Base-by-base conservation (phyloP, 1,139 yeast genomes). In the Yamadazyma atmosphaerica region DNA sequence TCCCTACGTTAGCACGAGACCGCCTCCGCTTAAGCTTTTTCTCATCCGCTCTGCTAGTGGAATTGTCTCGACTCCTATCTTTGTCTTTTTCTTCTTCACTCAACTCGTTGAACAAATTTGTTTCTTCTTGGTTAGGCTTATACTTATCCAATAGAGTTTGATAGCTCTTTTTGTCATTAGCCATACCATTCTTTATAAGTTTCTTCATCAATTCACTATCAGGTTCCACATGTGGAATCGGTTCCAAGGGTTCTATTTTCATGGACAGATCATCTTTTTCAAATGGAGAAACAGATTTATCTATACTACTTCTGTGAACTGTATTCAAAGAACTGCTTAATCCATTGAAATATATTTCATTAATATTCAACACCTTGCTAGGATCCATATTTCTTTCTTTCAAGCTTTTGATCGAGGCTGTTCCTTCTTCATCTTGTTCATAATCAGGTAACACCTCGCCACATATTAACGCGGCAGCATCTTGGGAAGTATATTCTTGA, bases 401-500 rank as follows among this genome's bases (percentile, higher is more conserved):
- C 45, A 83, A 61, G 37, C 61, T 67, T 35, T 61, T 58, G 14
- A 78, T 47, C 25, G 79, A 72, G 4, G 63, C 63, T 31, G 74
- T 47, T 0, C 86, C 83, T 40, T 69, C 73, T 14, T 74, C 74
- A 48, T 83, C 86, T 53, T 83, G 89, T 41, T 78, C 81, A 13
- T 66, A 69, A 23, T 70, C 76, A 0, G 79, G 77, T 18, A 83
- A 55, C 1, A 80, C 67, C 27, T 71, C 75, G 18, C 90, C 92
- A 57, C 92, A 86, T 29, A 68, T 72, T 41, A 81, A 61, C 0
- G 90, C 89, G 1, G 94, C 90, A 10, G 83, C 77, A 47, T 84
- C 90, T 52, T 84, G 92, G 6, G 85, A 79, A 4, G 83, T 74
- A 47, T 77, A 84, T 43, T 83, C 88, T 42, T 75, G 77, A n/a